Base-by-base conservation (phyloP, 371 early-diverging fungal genomes). In the Mucor circinelloides region DNA sequence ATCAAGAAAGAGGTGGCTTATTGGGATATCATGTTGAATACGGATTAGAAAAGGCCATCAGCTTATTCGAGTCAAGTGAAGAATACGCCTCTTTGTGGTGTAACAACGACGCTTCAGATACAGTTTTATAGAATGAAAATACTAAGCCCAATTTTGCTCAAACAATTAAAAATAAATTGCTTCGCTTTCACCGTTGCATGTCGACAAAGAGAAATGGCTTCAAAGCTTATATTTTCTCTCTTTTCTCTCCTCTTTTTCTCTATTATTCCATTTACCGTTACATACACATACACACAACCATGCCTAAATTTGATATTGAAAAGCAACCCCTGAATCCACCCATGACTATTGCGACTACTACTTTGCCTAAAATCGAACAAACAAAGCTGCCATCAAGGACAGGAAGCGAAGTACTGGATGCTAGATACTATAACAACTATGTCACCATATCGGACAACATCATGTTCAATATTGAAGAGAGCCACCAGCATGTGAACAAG, bases 301-400 rank as follows among this genome's bases (percentile, higher is more conserved):
- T 66, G 66, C 9, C 30, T 36, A 28, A 58, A 19, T 19, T 38
- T 12, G 36, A 58, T n/a, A 50, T 27, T 19, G 66, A 66, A 58
- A 66, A 52, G n/a, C 52, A 66, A 19, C 66, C 66, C 50, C 21
- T 66, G n/a, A 66, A 46, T 50, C 1, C 58, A 54, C 21, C 65
- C 30, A 10, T 25, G 0, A 19, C 12, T 15, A 31, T 30, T 31
- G n/a, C 30, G 2, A 48, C 21, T 28, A 12, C 60, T 28, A 21
- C 13, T 3, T 6, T n/a, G 32, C 17, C 32, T 2, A 0, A 1
- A 36, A 10, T 13, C 2, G 19, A 19, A 6, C 25, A 46, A 19
- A 30, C 32, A 30, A 30, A 9, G 9, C 15, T 7, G 1, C 42
- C 55, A 27, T 25, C 19, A 25, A 31, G 46, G 19, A 17, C 23